Conservation (phyloP, 768 basidiomycete genomes). For the Auricularia sp. region DNA sequence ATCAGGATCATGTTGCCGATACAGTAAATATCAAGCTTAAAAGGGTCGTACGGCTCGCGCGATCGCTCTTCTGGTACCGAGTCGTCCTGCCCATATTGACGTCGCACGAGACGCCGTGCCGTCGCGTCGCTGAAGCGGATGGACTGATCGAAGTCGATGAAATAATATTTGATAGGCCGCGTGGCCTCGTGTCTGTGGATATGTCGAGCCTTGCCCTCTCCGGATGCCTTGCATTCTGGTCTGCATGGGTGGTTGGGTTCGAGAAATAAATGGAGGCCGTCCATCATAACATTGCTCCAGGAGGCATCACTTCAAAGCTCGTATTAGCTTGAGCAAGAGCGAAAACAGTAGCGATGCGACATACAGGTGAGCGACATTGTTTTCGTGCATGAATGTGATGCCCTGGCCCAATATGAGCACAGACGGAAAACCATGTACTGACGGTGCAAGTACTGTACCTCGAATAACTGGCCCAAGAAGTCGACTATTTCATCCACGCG, state of each 20-base stretch:
- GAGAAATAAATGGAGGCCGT: neutral
- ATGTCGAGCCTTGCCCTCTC: neutral
- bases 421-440: neutral
- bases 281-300: neutral
- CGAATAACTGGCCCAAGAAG: neutral
- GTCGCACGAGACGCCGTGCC: neutral
- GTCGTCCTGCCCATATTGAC: slow-evolving; percentile 8
- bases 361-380: neutral
- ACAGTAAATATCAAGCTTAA: slow-evolving; percentile 5
- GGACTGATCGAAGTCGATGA: neutral
- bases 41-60: slow-evolving; percentile 2
- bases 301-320: neutral
- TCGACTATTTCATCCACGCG: neutral
- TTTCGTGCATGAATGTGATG: neutral
- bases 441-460: neutral
- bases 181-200: neutral
- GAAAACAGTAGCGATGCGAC: neutral
- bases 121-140: neutral
- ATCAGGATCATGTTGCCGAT: slow-evolving; percentile 3
- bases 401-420: neutral
- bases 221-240: neutral
- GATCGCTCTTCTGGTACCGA: slow-evolving; percentile 6
- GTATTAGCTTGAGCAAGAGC: neutral
- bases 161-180: neutral
- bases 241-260: neutral